Evolutionary conservation across 495 filamentous ascomycete species (phyloP), one percentile per base, ranked within the genome.

Genomic region (Niebla homalea): DNA sequence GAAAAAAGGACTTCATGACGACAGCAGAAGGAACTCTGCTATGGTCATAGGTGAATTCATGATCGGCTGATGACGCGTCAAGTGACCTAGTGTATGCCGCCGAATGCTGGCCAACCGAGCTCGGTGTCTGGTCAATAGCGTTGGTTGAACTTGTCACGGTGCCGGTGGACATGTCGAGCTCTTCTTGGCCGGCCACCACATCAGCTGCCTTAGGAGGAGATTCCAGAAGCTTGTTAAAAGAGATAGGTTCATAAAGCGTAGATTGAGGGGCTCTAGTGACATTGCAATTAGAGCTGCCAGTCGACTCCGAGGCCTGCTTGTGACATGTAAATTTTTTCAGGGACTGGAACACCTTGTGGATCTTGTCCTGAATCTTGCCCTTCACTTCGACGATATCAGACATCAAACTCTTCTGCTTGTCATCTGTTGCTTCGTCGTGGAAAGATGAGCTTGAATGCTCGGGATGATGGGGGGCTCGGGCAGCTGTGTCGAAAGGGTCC

Each of bases 1-100:
- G 44, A 15, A 53, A 52, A 40, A 56, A 57, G 4, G 52, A 44
- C 29, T 57, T 60, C n/a, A 48, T 16, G 4, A 48, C 29, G 2
- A 48, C 45, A 35, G 25, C 45, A 8, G 45, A 48, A 22, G 45
- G 45, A 14, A 48, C 36, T 3, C 45, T 18, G 32, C 36, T 48
- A 26, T 22, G 45, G 32, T 20, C 20, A 5, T 19, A n/a, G 25
- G 45, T 10, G 14, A 35, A 18, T 7, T 16, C 18, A 26, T 45
- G 19, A 22, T 16, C 43, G n/a, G 43, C 25, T 21, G 43, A 45
- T n/a, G 43, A 21, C 23, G 2, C 18, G n/a, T 10, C 43, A 21
- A 48, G 45, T 18, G 20, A 21, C 25, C 45, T 29, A 5, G 45
- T 48, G 32, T 35, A 12, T 16, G 45, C 45, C 2, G 45, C 23